Base-by-base conservation (phyloP, 257 asterid genomes). In the Echites panduratus region DNA sequence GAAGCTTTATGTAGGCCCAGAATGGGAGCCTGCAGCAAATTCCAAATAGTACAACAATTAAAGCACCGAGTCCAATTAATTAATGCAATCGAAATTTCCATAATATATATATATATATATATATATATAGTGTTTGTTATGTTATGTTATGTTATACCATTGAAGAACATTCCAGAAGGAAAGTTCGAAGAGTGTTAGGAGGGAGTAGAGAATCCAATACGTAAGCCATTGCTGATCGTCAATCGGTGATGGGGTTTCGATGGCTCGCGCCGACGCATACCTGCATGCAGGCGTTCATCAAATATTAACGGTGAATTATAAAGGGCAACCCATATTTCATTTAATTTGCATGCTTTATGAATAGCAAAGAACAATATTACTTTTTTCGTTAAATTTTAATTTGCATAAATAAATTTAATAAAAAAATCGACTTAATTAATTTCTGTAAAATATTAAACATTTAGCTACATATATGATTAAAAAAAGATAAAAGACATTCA, bases 211-310 rank as follows among this genome's bases (percentile, higher is more conserved):
- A 84, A 93, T 78, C 98, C 98, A 91, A 74, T 91, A 93, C 2
- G 97, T 93, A 0, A 91, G 87, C 97, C 97, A 93, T 62, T 93
- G 96, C 47, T 88, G 98, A 84, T 93, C 96, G 70, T 93, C 96
- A 17, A 89, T 81, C 1, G 96, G 82, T 77, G 98, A 89, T 71
- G 97, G 97, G 82, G 93, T 93, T 84, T 91, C 98, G 26, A 93
- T 93, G 68, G 96, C 96, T 77, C 89, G 75, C 87, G 87, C 76
- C 2, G 98, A 89, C 66, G 94, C 92, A 74, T 89, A 91, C 78
- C 96, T 93, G 80, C 59, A 14, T 65, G 65, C n/a, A 74, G 40
- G 48, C 19, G 16, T 14, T 2, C 5, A 58, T 22, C 14, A 58
- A 53, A 9, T 48, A 48, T 32, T 32, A 32, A 32, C 3, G 38